Evolutionary conservation across 2,329 filamentous ascomycete species (phyloP).

Genomic region (Ophiostoma piceae): DNA sequence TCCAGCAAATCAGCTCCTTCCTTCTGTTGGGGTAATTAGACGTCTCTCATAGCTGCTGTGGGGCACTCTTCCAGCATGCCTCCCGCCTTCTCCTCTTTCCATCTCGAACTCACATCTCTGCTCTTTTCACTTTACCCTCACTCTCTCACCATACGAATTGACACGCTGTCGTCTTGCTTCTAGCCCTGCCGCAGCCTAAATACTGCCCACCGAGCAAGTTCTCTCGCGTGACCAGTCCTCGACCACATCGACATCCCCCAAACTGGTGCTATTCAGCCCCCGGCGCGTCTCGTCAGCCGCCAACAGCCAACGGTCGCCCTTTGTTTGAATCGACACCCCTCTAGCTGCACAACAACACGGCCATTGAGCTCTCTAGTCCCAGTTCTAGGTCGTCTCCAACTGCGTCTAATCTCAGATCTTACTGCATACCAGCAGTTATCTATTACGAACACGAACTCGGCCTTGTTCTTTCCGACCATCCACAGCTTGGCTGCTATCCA

Average conservation of each 20-base stretch:
- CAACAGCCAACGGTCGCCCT: background rate
- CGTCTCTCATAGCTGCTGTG: slow-evolving; percentile 6
- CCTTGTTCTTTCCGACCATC: background rate
- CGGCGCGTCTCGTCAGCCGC: background rate
- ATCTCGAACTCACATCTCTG: background rate
- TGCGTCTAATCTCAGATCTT: background rate
- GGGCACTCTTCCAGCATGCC: background rate
- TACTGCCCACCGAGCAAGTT: background rate
- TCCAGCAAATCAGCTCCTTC: background rate
- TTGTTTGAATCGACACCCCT: background rate
- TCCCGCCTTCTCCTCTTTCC: background rate
- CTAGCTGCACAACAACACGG: background rate
- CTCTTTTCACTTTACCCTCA: background rate
- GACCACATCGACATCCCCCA: background rate
- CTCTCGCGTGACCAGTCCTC: background rate
- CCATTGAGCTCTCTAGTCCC: background rate
- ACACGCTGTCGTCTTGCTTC: background rate
- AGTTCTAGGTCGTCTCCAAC: background rate
- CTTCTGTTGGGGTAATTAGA: background rate
- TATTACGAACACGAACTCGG: background rate
- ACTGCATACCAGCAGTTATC: background rate
- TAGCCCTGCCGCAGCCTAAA: background rate
- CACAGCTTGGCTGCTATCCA: background rate
- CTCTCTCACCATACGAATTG: background rate
- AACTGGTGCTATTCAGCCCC: background rate